These are phyloP conservation scores for Spergularia marina DNA, from an alignment of 148 eudicot genomes.

Conservation along the genomic window DNA sequence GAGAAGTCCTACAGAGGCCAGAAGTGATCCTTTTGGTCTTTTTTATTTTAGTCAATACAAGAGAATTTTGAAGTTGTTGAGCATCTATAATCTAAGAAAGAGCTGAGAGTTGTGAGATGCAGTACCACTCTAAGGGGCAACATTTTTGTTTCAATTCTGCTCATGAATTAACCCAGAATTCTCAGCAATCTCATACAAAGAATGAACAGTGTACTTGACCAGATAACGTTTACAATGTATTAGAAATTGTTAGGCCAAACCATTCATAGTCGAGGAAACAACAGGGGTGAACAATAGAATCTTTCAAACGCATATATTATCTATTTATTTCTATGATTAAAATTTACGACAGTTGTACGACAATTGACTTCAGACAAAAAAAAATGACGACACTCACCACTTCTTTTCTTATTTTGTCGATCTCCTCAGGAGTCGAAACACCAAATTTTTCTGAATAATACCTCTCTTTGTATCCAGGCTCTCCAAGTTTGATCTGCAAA, in stretches of 20 bases:
- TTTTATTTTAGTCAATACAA: background rate
- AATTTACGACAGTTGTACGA: conserved; percentile 24
- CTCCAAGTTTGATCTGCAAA: conserved; percentile 83
- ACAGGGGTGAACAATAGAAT: background rate
- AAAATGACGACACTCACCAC: conserved; percentile 51
- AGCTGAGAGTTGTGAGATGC: background rate
- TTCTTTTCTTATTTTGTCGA: conserved; percentile 59
- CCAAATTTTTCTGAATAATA: conserved; percentile 90
- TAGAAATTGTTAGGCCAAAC: background rate
- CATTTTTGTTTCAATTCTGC: background rate
- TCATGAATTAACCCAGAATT: background rate
- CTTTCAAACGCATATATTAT: conserved; percentile 11
- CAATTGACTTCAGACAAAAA: background rate
- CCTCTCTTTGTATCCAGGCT: conserved; percentile 94
- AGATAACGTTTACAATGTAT: background rate
- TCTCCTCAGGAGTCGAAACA: conserved; percentile 49
- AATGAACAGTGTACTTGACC: background rate
- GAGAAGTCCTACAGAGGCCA: no score
- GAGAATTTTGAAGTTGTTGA: background rate
- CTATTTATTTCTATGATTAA: background rate
- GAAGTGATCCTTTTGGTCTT: no score
- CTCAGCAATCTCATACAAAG: background rate
- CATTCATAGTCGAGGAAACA: background rate
- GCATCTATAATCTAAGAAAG: background rate
- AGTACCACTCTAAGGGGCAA: background rate